These are phyloP conservation scores for Ilex asprella DNA, from an alignment of 257 asterid species.

Conservation along the genomic window DNA sequence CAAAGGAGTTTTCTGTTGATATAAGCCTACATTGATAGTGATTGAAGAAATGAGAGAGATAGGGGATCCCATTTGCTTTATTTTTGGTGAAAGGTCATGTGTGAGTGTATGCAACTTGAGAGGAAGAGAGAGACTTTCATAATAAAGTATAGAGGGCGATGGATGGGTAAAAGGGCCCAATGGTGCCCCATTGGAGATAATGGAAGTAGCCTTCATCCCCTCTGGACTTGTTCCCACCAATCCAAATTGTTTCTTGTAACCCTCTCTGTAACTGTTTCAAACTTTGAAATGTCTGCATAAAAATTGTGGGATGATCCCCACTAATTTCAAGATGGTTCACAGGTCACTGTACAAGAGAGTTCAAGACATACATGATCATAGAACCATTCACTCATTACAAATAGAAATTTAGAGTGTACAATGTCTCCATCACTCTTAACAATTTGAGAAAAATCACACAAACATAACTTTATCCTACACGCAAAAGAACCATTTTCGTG, in stretches of 20 bases:
- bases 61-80: slow-evolving; percentile 37
- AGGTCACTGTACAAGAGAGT: too few relatives aligned
- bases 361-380: too few relatives aligned
- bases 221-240: slow-evolving; percentile 24
- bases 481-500: too few relatives aligned
- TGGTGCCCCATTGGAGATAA: slow-evolving; percentile 6
- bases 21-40: slow-evolving; percentile 40
- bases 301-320: too few relatives aligned
- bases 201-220: slow-evolving; percentile 32
- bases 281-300: background rate
- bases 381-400: too few relatives aligned
- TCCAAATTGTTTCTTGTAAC: background rate
- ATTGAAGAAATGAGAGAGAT: slow-evolving; percentile 29
- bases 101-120: slow-evolving; percentile 15
- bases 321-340: too few relatives aligned
- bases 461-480: too few relatives aligned
- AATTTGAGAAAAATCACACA: too few relatives aligned
- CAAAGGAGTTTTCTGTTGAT: slow-evolving; percentile 21
- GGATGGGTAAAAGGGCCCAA: slow-evolving; percentile 1
- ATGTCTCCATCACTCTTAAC: too few relatives aligned
- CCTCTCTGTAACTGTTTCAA: background rate
- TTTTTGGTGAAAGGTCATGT: slow-evolving; percentile 19
- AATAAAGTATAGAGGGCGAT: background rate
- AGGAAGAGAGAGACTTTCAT: background rate
- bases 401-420: too few relatives aligned